phyloP scores from a whole-genome alignment of 495 filamentous ascomycete genomes.

The Hyphodiscus hymeniophilus region DNA sequence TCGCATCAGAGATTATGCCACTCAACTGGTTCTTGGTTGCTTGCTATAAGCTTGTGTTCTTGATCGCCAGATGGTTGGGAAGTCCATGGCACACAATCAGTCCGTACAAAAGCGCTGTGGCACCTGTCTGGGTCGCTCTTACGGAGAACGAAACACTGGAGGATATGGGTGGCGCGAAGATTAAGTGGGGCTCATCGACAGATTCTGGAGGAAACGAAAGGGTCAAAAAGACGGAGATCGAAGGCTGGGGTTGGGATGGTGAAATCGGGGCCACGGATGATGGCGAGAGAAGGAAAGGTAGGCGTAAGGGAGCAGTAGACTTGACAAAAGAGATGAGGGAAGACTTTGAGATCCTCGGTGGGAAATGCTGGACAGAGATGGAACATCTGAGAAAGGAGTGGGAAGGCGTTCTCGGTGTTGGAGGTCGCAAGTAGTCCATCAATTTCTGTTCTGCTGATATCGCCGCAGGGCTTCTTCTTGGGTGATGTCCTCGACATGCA shows the following conservation, averaged over 20 bases:
- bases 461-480: too few species aligned
- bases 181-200: constrained; percentile 79
- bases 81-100: constrained; percentile 78
- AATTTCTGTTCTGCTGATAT: too few species aligned
- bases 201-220: constrained; percentile 48
- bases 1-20: constrained; percentile 69
- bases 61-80: constrained; percentile 66
- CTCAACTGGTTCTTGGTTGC: constrained; percentile 56
- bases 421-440: neutral
- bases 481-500: too few species aligned
- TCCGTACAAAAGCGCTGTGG: constrained; percentile 67
- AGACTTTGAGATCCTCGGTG: constrained; percentile 68
- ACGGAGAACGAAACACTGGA: constrained; percentile 59
- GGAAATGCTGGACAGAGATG: constrained; percentile 72
- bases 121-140: constrained; percentile 73
- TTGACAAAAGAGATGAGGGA: constrained; percentile 55
- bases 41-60: constrained; percentile 57
- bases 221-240: constrained; percentile 65
- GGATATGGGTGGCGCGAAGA: constrained; percentile 41
- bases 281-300: constrained; percentile 43
- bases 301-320: constrained; percentile 48
- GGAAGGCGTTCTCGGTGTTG: constrained; percentile 46
- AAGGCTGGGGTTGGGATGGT: constrained; percentile 80
- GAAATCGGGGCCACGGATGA: constrained; percentile 48
- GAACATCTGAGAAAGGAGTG: constrained; percentile 72